phyloP scores from a whole-genome alignment of 1,284 basidiomycete species.

The Takashimella tepidaria region DNA sequence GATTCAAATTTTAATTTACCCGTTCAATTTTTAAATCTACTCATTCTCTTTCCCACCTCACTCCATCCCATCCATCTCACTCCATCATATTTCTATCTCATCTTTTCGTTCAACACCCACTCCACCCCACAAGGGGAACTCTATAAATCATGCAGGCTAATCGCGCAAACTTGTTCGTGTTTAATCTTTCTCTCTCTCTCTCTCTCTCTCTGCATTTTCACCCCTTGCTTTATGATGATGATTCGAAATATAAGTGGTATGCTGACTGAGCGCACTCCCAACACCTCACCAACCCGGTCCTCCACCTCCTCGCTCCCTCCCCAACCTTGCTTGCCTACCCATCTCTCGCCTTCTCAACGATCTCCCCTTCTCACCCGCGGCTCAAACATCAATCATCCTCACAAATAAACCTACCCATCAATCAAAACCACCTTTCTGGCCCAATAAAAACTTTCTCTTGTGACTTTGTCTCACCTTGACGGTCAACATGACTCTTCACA shows the following conservation, averaged over 20 bases:
- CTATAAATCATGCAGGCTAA: neutral
- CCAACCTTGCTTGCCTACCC: neutral
- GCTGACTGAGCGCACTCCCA: neutral
- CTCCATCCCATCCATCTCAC: no score
- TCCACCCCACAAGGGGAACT: neutral
- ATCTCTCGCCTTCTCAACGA: neutral
- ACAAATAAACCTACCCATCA: no score
- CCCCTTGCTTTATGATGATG: neutral
- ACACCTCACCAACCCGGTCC: neutral
- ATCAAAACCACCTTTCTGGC: no score
- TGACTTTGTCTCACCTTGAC: no score
- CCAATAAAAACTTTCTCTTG: no score
- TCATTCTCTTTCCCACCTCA: neutral
- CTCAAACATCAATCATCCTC: neutral
- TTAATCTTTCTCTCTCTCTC: neutral
- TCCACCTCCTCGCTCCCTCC: neutral
- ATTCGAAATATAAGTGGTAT: neutral
- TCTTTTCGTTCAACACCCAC: no score
- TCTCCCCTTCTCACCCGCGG: neutral
- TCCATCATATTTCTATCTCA: no score
- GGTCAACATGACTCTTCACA: no score
- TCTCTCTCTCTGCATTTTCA: neutral
- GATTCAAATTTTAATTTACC: no score
- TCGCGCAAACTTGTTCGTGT: neutral
- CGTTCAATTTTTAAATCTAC: no score